A percentile compares a stretch with the other conserved stretches of the same genome.
Evolutionary conservation across 345 rosid genomes (phyloP).

Genomic region (Moringa oleifera): DNA sequence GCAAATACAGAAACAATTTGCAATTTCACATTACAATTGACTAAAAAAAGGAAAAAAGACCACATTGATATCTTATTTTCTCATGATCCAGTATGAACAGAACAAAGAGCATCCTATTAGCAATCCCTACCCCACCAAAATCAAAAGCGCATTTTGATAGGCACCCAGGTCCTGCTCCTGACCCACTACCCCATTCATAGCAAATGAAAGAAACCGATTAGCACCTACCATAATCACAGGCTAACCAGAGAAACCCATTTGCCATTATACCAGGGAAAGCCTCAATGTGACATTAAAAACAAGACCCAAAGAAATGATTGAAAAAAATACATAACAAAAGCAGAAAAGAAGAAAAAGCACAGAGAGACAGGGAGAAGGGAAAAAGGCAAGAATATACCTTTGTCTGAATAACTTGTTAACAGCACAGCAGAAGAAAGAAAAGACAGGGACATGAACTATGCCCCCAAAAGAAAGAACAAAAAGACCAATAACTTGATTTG

Average conservation of each 20-base stretch:
- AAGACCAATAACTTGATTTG: too few relatives aligned
- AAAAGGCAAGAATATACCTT: not conserved
- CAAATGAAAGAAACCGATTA: not conserved
- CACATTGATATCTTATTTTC: not conserved
- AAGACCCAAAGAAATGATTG: too few relatives aligned
- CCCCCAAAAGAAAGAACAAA: not conserved
- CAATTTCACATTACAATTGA: too few relatives aligned
- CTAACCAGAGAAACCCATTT: not conserved
- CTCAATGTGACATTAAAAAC: not conserved
- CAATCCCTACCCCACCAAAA: not conserved
- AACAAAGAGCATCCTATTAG: conserved; percentile 6
- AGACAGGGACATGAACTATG: not conserved
- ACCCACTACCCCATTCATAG: not conserved
- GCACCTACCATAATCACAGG: not conserved
- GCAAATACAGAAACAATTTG: not conserved
- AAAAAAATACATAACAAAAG: not conserved
- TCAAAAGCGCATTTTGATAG: not conserved
- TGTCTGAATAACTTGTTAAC: not conserved
- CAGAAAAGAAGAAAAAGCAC: not conserved
- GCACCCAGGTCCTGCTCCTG: not conserved
- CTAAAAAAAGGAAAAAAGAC: not conserved
- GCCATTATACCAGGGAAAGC: not conserved
- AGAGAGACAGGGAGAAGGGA: too few relatives aligned
- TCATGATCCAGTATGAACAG: not conserved
- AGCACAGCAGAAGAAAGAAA: not conserved